phyloP scores from a whole-genome alignment of 768 basidiomycete genomes.

The Polyporus arcularius region DNA sequence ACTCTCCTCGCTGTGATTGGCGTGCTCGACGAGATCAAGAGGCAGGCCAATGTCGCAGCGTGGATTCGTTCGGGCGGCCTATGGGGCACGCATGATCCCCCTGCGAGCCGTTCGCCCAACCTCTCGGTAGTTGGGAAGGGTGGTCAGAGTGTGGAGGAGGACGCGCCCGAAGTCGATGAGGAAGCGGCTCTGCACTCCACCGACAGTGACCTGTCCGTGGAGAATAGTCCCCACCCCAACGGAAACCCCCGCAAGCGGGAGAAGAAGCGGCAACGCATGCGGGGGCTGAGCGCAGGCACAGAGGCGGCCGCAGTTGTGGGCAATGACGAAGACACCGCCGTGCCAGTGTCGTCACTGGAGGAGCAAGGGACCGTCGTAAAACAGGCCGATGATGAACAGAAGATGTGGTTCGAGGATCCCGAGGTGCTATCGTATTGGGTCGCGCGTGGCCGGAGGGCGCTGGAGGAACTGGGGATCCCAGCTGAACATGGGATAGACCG shows the following conservation, averaged over 20 bases:
- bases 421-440: slow-evolving; percentile 52
- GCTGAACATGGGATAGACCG: slow-evolving; percentile 42
- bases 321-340: slow-evolving; percentile 14
- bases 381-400: not conserved
- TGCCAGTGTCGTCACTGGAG: not conserved
- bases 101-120: not conserved
- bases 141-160: not conserved
- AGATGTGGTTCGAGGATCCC: slow-evolving; percentile 56
- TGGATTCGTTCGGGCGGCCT: slow-evolving; percentile 67
- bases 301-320: slow-evolving; percentile 1
- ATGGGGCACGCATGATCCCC: slow-evolving; percentile 24
- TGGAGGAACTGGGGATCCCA: slow-evolving; percentile 49
- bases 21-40: slow-evolving; percentile 58
- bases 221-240: not conserved
- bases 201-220: slow-evolving; percentile 7
- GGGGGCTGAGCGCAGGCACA: not conserved
- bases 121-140: not conserved
- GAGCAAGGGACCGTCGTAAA: slow-evolving; percentile 3
- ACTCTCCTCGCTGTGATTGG: slow-evolving; percentile 69
- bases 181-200: not conserved
- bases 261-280: slow-evolving; percentile 15
- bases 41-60: slow-evolving; percentile 62
- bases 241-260: not conserved
- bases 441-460: slow-evolving; percentile 47
- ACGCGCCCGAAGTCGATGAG: not conserved